Base-by-base conservation (phyloP, 2,329 filamentous ascomycete species). In the Trichophyton benhamiae region DNA sequence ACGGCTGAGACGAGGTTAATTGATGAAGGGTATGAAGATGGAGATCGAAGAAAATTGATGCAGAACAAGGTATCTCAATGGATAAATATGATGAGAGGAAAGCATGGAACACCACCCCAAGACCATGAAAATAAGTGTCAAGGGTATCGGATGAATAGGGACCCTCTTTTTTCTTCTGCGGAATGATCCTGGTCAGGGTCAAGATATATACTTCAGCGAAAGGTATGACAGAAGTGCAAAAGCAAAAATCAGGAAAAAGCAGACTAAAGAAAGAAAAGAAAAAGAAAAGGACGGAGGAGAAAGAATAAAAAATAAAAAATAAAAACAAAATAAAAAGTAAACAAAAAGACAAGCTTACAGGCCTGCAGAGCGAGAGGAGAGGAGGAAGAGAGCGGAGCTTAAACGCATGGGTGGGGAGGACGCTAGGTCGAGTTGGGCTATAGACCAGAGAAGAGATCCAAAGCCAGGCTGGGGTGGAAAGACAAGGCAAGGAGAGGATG, bases 121-220 rank as follows among this genome's bases (percentile, higher is more conserved):
- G 41, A 17, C 22, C 17, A 13, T 17, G n/a, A 41, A 58, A 44
- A 58, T 44, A 58, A 42, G 33, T 25, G 33, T 58, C 55, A 41
- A 58, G 55, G 55, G 55, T 58, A 58, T 58, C 55, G 55, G 55
- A 44, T 58, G 33, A 58, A 58, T 58, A 58, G 38, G 55, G 55
- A 58, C 55, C 55, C 55, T 58, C 55, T 58, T 58, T 57, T 57
- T 57, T 55, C 20, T 55, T 55, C 49, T 55, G 55, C 17, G 20
- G n/a, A 25, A 22, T 20, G 55, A 58, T 44, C 55, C 55, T 44
- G 38, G 55, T 58, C 55, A 58, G 55, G 55, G 55, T 58, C 55
- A 58, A 55, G 55, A 58, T 58, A 41, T 58, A 44, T 41, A 58
- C 36, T 22, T 58, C 55, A 22, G 55, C 36, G 20, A 33, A 33